Percentiles rank a stretch among this genome's conserved stretches.
Conservation (phyloP, 208 protist species). For the Angomonas ambiguus region DNA sequence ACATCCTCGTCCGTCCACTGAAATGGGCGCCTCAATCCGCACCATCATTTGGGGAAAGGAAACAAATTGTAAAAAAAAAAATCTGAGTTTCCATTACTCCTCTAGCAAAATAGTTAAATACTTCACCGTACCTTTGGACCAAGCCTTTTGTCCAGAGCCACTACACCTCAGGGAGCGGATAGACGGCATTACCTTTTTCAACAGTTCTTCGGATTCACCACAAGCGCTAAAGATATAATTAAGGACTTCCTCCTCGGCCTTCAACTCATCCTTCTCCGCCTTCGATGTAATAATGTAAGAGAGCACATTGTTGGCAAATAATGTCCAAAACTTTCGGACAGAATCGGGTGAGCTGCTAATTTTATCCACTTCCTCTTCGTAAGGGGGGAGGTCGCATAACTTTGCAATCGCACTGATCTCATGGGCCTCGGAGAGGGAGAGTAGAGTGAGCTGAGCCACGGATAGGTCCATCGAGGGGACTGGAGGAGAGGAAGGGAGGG, state of each 20-base stretch:
- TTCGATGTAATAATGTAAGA: neutral
- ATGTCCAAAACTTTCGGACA: neutral
- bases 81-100: neutral
- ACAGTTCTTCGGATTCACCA: constrained; percentile 39
- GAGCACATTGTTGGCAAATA: neutral
- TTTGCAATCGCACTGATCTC: neutral
- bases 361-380: neutral
- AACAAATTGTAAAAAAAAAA: constrained; percentile 6
- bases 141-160: constrained; percentile 8
- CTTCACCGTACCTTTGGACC: constrained; percentile 44
- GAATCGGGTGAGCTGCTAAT: neutral
- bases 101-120: constrained; percentile 32
- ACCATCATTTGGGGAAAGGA: neutral
- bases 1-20: no score
- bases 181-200: constrained; percentile 32
- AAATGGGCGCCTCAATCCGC: no score
- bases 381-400: neutral
- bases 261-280: neutral
- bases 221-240: constrained; percentile 55
- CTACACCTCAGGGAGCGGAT: neutral
- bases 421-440: neutral
- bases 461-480: no score
- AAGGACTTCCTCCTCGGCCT: constrained; percentile 22
- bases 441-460: neutral
- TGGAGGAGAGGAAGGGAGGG: neutral